A percentile compares a stretch with the other conserved stretches of the same genome.
These are phyloP conservation scores for Hevea brasiliensis DNA, from an alignment of 345 rosid species.

Conservation along the genomic window DNA sequence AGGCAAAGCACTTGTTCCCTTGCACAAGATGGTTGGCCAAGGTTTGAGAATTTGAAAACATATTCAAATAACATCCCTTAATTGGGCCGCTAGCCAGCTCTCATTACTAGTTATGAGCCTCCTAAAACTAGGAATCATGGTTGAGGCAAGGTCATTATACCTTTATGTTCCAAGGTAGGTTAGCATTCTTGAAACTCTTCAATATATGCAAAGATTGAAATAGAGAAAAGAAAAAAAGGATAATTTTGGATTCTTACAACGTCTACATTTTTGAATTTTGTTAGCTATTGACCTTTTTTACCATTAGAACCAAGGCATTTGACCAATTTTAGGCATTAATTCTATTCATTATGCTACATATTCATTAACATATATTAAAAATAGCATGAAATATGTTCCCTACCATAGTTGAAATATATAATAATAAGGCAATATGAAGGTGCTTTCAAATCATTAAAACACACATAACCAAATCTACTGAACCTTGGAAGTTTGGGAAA, in stretches of 20 bases:
- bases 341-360: slow-evolving; percentile 84
- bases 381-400: slow-evolving; percentile 17
- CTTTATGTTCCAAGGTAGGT: neutral
- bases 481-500: slow-evolving; percentile 78
- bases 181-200: neutral
- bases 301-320: slow-evolving; percentile 96
- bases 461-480: slow-evolving; percentile 74
- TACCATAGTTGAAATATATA: slow-evolving; percentile 9
- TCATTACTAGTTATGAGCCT: no score
- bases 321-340: slow-evolving; percentile 92
- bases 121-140: neutral
- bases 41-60: no score
- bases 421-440: neutral
- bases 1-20: no score
- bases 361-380: slow-evolving; percentile 4
- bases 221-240: neutral
- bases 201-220: neutral
- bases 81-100: no score
- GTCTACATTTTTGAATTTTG: slow-evolving; percentile 97
- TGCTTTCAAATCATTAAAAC: slow-evolving; percentile 28
- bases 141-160: slow-evolving; percentile 3
- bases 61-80: no score
- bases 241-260: slow-evolving; percentile 56
- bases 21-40: no score
- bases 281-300: slow-evolving; percentile 75